Conservation (phyloP, 208 protist genomes). For the Crithidia thermophila region DNA sequence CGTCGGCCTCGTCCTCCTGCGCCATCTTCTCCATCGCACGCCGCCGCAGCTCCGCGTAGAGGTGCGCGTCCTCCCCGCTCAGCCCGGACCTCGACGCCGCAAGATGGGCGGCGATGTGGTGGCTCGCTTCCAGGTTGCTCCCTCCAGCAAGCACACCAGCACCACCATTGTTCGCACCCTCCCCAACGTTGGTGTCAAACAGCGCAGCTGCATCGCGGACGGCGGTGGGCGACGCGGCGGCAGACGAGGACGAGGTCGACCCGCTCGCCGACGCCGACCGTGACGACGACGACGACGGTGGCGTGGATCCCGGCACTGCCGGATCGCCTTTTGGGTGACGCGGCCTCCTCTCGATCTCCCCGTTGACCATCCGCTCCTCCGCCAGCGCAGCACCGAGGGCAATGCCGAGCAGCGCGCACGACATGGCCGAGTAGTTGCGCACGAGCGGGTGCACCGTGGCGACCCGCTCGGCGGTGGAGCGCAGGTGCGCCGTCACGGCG, state of each 20-base stretch:
- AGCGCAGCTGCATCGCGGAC: neutral
- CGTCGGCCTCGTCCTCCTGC: slow-evolving; percentile 58
- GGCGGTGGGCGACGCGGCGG: neutral
- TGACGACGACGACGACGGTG: neutral
- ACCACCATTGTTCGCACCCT: neutral
- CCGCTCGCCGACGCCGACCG: neutral
- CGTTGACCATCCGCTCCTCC: slow-evolving; percentile 27
- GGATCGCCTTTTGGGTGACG: neutral
- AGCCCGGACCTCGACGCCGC: neutral
- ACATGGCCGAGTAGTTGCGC: slow-evolving; percentile 30
- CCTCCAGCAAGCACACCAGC: neutral
- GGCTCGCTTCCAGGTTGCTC: neutral
- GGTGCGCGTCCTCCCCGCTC: neutral
- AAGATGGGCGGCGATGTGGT: neutral
- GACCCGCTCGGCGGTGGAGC: slow-evolving; percentile 33
- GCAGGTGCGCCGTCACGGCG: slow-evolving; percentile 21
- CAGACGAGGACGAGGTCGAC: neutral
- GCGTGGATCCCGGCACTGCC: neutral
- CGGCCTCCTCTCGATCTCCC: neutral
- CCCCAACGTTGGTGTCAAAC: no score
- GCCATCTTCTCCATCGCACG: slow-evolving; percentile 59
- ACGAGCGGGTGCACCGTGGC: slow-evolving; percentile 63
- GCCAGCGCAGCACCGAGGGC: slow-evolving; percentile 25
- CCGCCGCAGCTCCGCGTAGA: slow-evolving; percentile 35
- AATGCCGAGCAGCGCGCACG: slow-evolving; percentile 31